A percentile compares a stretch with the other conserved stretches of the same genome.
Conservation (phyloP, 179 eudicot genomes). For the Corrigiola litoralis region DNA sequence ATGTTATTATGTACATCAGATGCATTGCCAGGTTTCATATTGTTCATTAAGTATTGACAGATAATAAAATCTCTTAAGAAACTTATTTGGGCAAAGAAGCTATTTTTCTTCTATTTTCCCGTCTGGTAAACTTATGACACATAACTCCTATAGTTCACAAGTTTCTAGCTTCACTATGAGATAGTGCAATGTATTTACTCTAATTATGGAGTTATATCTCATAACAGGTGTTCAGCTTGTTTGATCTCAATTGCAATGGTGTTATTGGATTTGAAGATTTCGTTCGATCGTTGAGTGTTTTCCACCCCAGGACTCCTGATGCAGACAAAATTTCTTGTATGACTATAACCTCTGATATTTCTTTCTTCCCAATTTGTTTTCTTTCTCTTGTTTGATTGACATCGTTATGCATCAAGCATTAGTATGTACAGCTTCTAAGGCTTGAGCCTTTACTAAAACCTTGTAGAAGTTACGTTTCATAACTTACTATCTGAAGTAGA, state of each 20-base stretch:
- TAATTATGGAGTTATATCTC: not conserved
- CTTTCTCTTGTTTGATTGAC: not conserved
- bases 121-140: too few species aligned
- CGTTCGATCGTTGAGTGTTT: slow-evolving; percentile 68
- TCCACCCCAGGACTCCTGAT: slow-evolving; percentile 65
- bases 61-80: too few species aligned
- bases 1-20: too few species aligned
- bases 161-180: not conserved
- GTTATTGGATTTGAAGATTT: slow-evolving; percentile 76
- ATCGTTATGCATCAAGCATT: not conserved
- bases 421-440: slow-evolving; percentile 7
- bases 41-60: too few species aligned
- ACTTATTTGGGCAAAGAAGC: too few species aligned
- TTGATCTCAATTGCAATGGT: slow-evolving; percentile 63
- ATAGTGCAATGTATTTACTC: not conserved
- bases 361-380: too few species aligned
- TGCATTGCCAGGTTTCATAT: too few species aligned
- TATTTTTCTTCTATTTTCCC: too few species aligned
- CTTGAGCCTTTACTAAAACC: not conserved
- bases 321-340: slow-evolving; percentile 63
- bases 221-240: slow-evolving; percentile 60
- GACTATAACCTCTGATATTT: slow-evolving; percentile 15
- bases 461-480: too few species aligned
- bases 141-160: not conserved
- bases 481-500: too few species aligned